Conservation (phyloP, 2,329 filamentous ascomycete genomes). For the Shiraia sp. region DNA sequence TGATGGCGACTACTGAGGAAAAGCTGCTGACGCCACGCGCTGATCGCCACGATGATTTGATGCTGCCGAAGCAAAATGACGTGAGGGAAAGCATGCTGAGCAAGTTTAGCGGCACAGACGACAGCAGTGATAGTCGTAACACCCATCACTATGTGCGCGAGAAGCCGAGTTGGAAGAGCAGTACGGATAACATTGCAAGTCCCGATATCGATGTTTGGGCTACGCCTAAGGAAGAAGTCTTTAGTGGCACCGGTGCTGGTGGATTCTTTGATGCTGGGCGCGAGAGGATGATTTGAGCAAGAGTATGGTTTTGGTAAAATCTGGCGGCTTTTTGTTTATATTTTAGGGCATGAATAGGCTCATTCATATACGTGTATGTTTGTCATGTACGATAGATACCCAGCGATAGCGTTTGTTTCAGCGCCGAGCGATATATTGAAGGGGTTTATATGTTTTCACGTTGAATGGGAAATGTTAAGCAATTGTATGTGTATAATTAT, state of each 20-base stretch:
- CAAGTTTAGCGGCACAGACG: conserved; percentile 3
- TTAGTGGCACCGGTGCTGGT: conserved; percentile 17
- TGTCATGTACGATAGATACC: too few species aligned
- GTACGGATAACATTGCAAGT: conserved; percentile 24
- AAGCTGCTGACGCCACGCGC: conserved; percentile 32
- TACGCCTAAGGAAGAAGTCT: conserved; percentile 44
- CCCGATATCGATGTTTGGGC: conserved; percentile 36
- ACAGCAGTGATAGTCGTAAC: background rate
- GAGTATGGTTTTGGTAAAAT: too few species aligned
- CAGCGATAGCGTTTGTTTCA: too few species aligned
- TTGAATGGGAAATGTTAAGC: too few species aligned
- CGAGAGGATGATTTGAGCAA: conserved; percentile 1
- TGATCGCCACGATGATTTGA: too few species aligned
- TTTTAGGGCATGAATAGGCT: too few species aligned
- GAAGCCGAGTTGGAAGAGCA: conserved; percentile 12
- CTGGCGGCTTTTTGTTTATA: too few species aligned
- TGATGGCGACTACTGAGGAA: conserved; percentile 28
- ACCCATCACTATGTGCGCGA: conserved; percentile 8
- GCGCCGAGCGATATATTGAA: too few species aligned
- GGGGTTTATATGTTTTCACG: too few species aligned
- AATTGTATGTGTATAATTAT: too few species aligned
- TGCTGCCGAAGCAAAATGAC: background rate
- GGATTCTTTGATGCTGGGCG: conserved; percentile 23
- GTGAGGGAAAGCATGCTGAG: conserved; percentile 4
- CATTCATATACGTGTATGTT: too few species aligned